These are phyloP conservation scores for Aspergillus unguis DNA, from an alignment of 2,329 filamentous ascomycete species.

Conservation along the genomic window DNA sequence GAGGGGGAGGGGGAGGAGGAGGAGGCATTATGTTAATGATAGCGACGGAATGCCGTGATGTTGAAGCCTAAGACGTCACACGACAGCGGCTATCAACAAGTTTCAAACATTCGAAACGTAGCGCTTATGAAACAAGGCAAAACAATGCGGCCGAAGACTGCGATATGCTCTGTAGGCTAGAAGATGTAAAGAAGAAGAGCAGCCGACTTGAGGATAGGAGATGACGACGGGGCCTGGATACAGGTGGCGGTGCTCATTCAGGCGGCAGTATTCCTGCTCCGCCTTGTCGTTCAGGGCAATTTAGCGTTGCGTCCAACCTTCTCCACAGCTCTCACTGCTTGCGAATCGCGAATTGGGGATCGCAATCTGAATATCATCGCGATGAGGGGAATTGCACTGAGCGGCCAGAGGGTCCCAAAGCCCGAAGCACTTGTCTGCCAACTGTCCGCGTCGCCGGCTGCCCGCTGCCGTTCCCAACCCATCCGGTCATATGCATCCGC, in stretches of 20 bases:
- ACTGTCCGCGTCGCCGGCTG: conserved; percentile 28
- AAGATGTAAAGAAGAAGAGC: conserved; percentile 8
- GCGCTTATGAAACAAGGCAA: background rate
- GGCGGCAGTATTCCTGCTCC: conserved; percentile 27
- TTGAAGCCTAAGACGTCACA: conserved; percentile 2
- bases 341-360: background rate
- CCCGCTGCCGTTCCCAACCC: conserved; percentile 19
- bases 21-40: conserved; percentile 38
- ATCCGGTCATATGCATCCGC: conserved; percentile 20
- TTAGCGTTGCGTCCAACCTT: conserved; percentile 7
- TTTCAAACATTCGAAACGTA: conserved; percentile 12
- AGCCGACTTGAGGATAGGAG: conserved; percentile 7
- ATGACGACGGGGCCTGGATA: conserved; percentile 22
- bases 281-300: conserved; percentile 20
- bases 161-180: too few relatives aligned
- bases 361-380: conserved; percentile 3
- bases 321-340: conserved; percentile 5
- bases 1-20: conserved; percentile 68
- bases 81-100: conserved; percentile 9
- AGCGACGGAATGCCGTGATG: conserved; percentile 7
- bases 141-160: too few relatives aligned
- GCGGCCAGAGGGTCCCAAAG: conserved; percentile 24
- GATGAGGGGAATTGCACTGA: conserved; percentile 38
- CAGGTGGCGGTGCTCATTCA: conserved; percentile 18
- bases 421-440: conserved; percentile 34